Base-by-base conservation (phyloP, 805 yeast species). In the Candida silvicultrix region DNA sequence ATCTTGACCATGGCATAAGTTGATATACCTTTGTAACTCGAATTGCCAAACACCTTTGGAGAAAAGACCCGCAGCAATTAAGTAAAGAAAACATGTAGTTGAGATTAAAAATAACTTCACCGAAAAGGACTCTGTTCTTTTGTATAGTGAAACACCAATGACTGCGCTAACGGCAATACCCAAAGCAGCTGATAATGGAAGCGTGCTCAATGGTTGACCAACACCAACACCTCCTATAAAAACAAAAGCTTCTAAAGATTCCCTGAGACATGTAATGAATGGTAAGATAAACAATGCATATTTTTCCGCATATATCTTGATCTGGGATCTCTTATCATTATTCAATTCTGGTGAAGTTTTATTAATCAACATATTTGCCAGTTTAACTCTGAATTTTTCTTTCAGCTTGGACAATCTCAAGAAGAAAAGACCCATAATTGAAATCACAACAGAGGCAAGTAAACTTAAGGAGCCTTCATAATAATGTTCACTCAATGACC, bases 11-110 rank as follows among this genome's bases (percentile, higher is more conserved):
- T 75, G 78, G 58, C 95, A 89, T 48, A 68, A 66, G 47, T 78
- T 75, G 47, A 89, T 88, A 64, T 82, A 89, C 45, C 68, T 69
- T 64, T 89, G 94, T 41, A 88, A 67, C 60, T 89, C 97, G 49
- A 86, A 73, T 59, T 85, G 88, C 97, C 97, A 89, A 2, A 89
- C 83, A 16, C 96, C 96, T 47, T 87, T 78, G 9, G 94, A 83
- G 59, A 88, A 75, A 43, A 89, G 69, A 0, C 97, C 97, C 0
- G 95, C 90, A 5, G 95, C 87, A 25, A 89, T 89, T 35, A 88
- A 60, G 60, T 89, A 89, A 35, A 89, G 68, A 63, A 89, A 83
- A 56, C 94, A 83, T 0, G 96, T 85, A 15, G 92, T 83, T 2
- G 74, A 70, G 22, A 87, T 79, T 44, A 89, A 63, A 59, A 90